These are phyloP conservation scores for Crucibulum laeve DNA, from an alignment of 768 basidiomycete genomes.

Conservation along the genomic window DNA sequence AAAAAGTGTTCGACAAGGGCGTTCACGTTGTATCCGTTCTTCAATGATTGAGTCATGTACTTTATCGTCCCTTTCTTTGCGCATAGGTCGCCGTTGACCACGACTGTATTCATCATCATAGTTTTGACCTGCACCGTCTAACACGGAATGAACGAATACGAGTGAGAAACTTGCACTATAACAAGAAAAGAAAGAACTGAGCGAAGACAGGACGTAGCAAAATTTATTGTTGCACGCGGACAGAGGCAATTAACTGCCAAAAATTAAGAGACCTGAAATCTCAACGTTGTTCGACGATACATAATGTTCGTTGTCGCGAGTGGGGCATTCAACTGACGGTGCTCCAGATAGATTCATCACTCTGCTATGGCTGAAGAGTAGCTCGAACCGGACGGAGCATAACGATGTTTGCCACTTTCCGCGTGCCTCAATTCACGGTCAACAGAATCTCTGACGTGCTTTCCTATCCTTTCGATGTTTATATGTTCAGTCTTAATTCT, in stretches of 20 bases:
- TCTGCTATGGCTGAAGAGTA: constrained; percentile 43
- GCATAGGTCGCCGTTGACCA: constrained; percentile 43
- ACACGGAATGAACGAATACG: constrained; percentile 45
- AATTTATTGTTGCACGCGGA: constrained; percentile 30
- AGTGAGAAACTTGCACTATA: constrained; percentile 40
- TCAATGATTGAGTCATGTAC: constrained; percentile 90
- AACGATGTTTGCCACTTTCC: constrained; percentile 36
- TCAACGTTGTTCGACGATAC: constrained; percentile 4
- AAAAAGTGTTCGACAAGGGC: constrained; percentile 93
- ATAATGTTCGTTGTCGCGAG: not conserved
- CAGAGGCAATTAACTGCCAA: constrained; percentile 25
- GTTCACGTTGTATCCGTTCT: constrained; percentile 89
- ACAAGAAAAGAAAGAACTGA: constrained; percentile 33
- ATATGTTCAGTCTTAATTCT: constrained; percentile 57
- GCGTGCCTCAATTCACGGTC: constrained; percentile 48
- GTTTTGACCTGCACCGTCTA: constrained; percentile 59
- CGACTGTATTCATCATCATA: constrained; percentile 43
- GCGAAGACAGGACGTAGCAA: constrained; percentile 45
- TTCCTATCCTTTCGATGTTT: constrained; percentile 38
- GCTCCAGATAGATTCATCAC: constrained; percentile 8
- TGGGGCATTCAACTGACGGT: constrained; percentile 20
- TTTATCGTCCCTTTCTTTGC: constrained; percentile 84
- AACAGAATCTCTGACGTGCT: constrained; percentile 24
- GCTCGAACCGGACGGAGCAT: constrained; percentile 40
- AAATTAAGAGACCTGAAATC: constrained; percentile 16